These are phyloP conservation scores for Barnettozyma botsteinii DNA, from an alignment of 805 yeast genomes.

Conservation along the genomic window DNA sequence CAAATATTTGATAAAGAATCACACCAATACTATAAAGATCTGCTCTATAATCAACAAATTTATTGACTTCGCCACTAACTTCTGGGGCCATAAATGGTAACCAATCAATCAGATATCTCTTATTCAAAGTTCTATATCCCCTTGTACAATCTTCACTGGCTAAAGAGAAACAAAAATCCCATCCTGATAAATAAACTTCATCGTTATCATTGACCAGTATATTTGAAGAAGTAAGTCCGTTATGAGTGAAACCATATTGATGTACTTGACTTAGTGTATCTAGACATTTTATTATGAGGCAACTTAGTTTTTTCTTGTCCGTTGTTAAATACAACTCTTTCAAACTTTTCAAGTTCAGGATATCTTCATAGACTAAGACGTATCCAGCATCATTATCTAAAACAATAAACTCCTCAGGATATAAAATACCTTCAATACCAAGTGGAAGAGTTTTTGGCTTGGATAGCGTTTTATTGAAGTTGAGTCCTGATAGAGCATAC, in stretches of 20 bases:
- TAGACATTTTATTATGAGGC: conserved; percentile 20
- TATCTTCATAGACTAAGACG: conserved; percentile 18
- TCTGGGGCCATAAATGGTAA: conserved; percentile 49
- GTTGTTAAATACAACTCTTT: conserved; percentile 13
- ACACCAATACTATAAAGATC: conserved; percentile 47
- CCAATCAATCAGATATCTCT: conserved; percentile 32
- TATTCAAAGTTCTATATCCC: conserved; percentile 38
- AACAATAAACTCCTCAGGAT: conserved; percentile 16
- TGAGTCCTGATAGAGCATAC: conserved; percentile 18
- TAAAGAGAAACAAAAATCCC: conserved; percentile 43
- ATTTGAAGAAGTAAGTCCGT: conserved; percentile 37
- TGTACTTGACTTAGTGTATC: conserved; percentile 30
- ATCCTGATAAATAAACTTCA: conserved; percentile 37
- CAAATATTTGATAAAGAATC: conserved; percentile 42
- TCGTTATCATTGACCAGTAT: conserved; percentile 33
- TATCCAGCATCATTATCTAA: conserved; percentile 12
- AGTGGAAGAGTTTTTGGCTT: conserved; percentile 13
- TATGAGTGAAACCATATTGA: conserved; percentile 39
- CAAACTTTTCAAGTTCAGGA: conserved; percentile 14
- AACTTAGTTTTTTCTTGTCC: conserved; percentile 18
- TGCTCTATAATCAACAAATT: conserved; percentile 39
- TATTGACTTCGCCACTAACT: conserved; percentile 34
- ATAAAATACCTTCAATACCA: conserved; percentile 16
- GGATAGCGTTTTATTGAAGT: not conserved
- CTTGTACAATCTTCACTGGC: conserved; percentile 36